phyloP scores from a whole-genome alignment of 768 basidiomycete species.

The Tephrocybe sp. region DNA sequence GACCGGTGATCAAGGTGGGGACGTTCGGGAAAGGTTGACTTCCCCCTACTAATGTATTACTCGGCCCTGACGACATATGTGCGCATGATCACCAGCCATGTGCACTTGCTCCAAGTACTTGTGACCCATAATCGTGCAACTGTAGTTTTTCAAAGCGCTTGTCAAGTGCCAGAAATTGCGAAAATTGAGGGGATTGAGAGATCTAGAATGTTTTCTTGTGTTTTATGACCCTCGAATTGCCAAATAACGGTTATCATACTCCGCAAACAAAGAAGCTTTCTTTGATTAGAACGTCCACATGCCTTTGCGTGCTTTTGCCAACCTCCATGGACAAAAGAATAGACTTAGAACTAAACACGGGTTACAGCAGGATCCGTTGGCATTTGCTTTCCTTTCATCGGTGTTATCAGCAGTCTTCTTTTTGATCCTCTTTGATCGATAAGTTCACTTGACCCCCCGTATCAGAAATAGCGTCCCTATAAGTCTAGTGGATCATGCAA shows the following conservation, averaged over 20 bases:
- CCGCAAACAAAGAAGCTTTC: not conserved
- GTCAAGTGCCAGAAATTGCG: not conserved
- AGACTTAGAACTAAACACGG: not conserved
- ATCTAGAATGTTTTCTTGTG: too few relatives aligned
- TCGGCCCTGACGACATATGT: slow-evolving; percentile 3
- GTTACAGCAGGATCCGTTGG: not conserved
- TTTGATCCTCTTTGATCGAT: slow-evolving; percentile 13
- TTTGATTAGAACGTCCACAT: not conserved
- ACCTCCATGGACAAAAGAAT: not conserved
- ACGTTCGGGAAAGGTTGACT: not conserved
- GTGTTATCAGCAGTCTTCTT: not conserved
- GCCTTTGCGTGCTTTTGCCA: not conserved
- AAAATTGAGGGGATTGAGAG: too few relatives aligned
- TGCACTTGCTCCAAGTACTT: not conserved
- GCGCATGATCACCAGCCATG: not conserved
- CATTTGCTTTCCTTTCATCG: not conserved
- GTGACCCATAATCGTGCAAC: not conserved
- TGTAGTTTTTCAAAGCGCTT: not conserved
- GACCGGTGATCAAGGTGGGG: not conserved
- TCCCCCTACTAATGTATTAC: not conserved
- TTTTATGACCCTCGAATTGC: not conserved
- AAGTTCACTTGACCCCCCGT: not conserved
- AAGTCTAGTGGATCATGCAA: not conserved
- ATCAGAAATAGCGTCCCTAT: slow-evolving; percentile 1
- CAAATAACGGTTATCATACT: not conserved